These are phyloP conservation scores for Tilletia horrida DNA, from an alignment of 1,284 basidiomycete species.

Conservation along the genomic window DNA sequence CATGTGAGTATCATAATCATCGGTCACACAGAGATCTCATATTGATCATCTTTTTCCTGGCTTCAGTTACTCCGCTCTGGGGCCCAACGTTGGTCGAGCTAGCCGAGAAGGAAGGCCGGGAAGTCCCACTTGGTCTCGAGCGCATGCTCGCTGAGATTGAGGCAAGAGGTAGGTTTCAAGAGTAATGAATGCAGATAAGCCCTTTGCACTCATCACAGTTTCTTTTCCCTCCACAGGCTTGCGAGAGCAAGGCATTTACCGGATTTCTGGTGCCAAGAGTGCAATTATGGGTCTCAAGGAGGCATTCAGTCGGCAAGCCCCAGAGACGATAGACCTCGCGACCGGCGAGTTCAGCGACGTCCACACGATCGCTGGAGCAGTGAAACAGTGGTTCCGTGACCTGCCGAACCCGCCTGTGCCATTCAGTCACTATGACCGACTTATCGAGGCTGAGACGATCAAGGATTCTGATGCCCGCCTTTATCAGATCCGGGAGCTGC, in stretches of 20 bases:
- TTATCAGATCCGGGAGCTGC: conserved; percentile 45
- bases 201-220: neutral
- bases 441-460: conserved; percentile 50
- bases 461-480: conserved; percentile 44
- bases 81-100: conserved; percentile 34
- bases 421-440: conserved; percentile 45
- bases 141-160: conserved; percentile 52
- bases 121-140: conserved; percentile 47
- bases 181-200: neutral
- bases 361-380: conserved; percentile 48
- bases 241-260: conserved; percentile 53
- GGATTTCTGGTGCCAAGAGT: conserved; percentile 50
- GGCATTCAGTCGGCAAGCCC: conserved; percentile 36
- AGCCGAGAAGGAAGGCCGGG: conserved; percentile 34
- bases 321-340: conserved; percentile 37
- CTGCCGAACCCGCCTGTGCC: conserved; percentile 52
- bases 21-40: neutral
- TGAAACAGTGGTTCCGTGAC: conserved; percentile 54
- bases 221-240: conserved; percentile 24
- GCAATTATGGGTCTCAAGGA: conserved; percentile 43
- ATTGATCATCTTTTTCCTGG: neutral
- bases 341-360: conserved; percentile 48
- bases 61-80: conserved; percentile 36
- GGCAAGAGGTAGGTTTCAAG: conserved; percentile 30
- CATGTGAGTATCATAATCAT: neutral